A percentile compares a stretch with the other conserved stretches of the same genome.
These are phyloP conservation scores for Ceratocystis smalleyi DNA, from an alignment of 2,329 filamentous ascomycete species.

Conservation along the genomic window DNA sequence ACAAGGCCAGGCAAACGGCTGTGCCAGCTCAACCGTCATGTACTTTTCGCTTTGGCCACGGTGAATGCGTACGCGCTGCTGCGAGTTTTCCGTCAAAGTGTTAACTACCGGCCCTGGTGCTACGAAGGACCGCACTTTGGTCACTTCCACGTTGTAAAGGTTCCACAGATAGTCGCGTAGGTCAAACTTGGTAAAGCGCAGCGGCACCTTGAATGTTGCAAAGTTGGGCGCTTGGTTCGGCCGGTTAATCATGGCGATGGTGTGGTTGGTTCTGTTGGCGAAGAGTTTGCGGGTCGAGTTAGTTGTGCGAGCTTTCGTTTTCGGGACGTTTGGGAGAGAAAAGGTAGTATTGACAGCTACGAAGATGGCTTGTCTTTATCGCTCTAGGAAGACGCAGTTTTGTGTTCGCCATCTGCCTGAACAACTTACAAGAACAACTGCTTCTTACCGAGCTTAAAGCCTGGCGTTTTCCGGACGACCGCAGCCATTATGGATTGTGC, in stretches of 20 bases:
- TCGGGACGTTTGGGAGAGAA: neutral
- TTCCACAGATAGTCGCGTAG: conserved; percentile 87
- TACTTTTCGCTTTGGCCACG: conserved; percentile 64
- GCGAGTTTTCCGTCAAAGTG: conserved; percentile 20
- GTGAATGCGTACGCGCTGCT: conserved; percentile 33
- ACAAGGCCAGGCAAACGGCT: conserved; percentile 79
- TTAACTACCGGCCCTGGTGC: conserved; percentile 32
- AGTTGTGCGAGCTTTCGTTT: neutral
- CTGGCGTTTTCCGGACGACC: conserved; percentile 28
- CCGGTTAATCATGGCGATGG: conserved; percentile 60
- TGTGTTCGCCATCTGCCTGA: neutral
- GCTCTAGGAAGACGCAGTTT: no score
- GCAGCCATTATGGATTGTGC: conserved; percentile 26
- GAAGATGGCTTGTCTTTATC: no score
- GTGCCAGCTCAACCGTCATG: conserved; percentile 82
- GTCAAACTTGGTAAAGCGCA: conserved; percentile 91
- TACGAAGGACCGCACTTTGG: conserved; percentile 55
- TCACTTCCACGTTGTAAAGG: conserved; percentile 60
- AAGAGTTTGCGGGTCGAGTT: neutral
- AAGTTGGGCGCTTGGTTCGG: conserved; percentile 59
- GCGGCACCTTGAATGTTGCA: conserved; percentile 78
- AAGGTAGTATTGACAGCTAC: no score
- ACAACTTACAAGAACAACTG: conserved; percentile 39
- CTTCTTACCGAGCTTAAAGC: conserved; percentile 37
- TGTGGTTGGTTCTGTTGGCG: conserved; percentile 55